A percentile compares a stretch with the other conserved stretches of the same genome.
Evolutionary conservation across 148 eudicot genomes (phyloP).

Genomic region (Cornus florida): DNA sequence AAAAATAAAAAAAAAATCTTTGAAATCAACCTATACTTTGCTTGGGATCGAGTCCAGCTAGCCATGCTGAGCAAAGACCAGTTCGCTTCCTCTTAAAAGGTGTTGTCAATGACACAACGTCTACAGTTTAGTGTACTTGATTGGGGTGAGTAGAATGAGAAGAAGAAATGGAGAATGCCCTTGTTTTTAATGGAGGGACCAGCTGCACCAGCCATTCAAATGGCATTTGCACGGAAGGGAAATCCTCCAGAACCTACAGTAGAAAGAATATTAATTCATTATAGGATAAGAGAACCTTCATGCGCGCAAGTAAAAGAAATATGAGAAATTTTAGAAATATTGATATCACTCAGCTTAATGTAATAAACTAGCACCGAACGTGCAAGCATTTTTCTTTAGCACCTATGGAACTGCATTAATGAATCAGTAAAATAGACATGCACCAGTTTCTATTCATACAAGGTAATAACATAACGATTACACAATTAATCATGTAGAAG

Average conservation of each 20-base stretch:
- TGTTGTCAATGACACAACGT: slow-evolving; percentile 73
- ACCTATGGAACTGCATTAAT: not conserved
- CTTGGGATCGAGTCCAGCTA: slow-evolving; percentile 71
- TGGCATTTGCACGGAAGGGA: slow-evolving; percentile 92
- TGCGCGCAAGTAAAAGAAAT: not conserved
- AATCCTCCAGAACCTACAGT: slow-evolving; percentile 77
- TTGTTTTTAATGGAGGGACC: slow-evolving; percentile 74
- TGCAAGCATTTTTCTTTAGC: not conserved
- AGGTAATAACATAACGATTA: not conserved
- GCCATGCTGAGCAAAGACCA: slow-evolving; percentile 94
- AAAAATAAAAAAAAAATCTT: not conserved
- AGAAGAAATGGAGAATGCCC: slow-evolving; percentile 90
- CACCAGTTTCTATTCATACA: not conserved
- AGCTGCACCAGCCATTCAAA: slow-evolving; percentile 94
- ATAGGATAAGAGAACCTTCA: not conserved
- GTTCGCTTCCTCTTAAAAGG: slow-evolving; percentile 76
- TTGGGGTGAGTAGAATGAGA: slow-evolving; percentile 75
- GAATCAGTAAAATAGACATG: not conserved
- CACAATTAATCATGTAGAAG: not conserved
- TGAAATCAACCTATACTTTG: slow-evolving; percentile 31
- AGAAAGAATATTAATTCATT: not conserved
- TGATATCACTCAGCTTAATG: slow-evolving; percentile 7
- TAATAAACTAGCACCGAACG: not conserved
- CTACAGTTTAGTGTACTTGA: slow-evolving; percentile 79
- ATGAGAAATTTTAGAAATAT: not conserved